Percentiles rank a stretch among this genome's conserved stretches.
phyloP scores from a whole-genome alignment of 208 protist species.

The Acanthamoeba triangularis region DNA sequence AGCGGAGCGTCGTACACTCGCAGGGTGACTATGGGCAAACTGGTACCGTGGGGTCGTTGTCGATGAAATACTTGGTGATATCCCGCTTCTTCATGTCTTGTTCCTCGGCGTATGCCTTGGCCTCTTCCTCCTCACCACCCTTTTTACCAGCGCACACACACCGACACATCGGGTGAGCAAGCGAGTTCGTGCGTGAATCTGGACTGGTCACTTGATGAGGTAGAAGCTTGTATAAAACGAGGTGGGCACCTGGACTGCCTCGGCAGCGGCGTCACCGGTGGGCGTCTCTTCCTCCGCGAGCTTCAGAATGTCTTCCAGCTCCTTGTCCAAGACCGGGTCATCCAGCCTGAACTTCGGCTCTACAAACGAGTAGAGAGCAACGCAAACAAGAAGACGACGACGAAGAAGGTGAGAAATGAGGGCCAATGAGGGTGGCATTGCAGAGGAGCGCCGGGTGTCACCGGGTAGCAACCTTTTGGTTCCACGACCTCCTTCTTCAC shows the following conservation, averaged over 20 bases:
- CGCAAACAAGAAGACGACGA: neutral
- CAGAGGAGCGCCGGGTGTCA: neutral
- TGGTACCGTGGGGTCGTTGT: constrained; percentile 60
- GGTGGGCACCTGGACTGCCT: neutral
- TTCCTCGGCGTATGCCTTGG: constrained; percentile 24
- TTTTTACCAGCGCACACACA: neutral
- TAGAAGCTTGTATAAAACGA: too few relatives aligned
- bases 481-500: neutral
- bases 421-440: neutral
- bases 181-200: too few relatives aligned
- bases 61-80: constrained; percentile 41
- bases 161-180: too few relatives aligned
- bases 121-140: constrained; percentile 22
- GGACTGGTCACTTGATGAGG: too few relatives aligned
- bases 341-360: neutral
- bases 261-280: neutral
- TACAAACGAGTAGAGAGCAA: neutral
- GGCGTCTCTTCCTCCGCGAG: too few relatives aligned
- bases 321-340: too few relatives aligned
- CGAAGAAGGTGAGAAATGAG: neutral
- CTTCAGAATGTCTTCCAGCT: too few relatives aligned
- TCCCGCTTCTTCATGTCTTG: constrained; percentile 43
- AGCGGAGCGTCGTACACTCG: neutral
- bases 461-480: neutral
- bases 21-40: neutral